Conservation (phyloP, 2,329 filamentous ascomycete genomes). For the Alternaria consortialis region DNA sequence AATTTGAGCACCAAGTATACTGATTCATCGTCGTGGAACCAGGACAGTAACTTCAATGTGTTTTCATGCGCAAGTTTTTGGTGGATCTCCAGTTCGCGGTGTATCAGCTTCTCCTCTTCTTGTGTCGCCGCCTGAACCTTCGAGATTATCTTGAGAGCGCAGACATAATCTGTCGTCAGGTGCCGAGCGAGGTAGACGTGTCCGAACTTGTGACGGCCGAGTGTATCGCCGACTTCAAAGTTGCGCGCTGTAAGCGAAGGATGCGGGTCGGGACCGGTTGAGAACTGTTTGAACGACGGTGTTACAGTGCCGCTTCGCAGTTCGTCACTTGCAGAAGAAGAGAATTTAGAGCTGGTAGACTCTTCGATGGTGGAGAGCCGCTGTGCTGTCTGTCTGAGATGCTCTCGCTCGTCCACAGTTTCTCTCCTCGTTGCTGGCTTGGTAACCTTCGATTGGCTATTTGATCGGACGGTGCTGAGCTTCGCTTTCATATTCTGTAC, state of each 20-base stretch:
- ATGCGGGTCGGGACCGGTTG: neutral
- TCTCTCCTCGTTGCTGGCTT: constrained; percentile 5
- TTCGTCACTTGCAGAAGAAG: neutral
- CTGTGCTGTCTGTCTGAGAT: constrained; percentile 5
- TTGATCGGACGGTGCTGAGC: constrained; percentile 3
- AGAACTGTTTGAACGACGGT: neutral
- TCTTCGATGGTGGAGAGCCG: constrained; percentile 8
- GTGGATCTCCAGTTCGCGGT: constrained; percentile 85
- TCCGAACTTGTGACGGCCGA: constrained; percentile 86
- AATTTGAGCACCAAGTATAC: constrained; percentile 86
- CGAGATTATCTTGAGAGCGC: constrained; percentile 82
- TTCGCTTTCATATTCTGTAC: constrained; percentile 17
- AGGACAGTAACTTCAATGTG: constrained; percentile 79
- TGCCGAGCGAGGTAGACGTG: constrained; percentile 82
- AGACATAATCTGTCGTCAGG: constrained; percentile 77
- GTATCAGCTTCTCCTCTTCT: constrained; percentile 80
- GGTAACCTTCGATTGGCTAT: constrained; percentile 7
- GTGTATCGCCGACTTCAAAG: constrained; percentile 84
- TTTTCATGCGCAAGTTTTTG: constrained; percentile 84
- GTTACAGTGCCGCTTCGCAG: neutral
- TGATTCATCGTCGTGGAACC: constrained; percentile 84
- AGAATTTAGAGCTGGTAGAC: neutral
- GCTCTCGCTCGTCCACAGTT: constrained; percentile 2
- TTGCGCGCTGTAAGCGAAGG: constrained; percentile 61
- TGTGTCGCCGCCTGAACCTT: constrained; percentile 79